Base-by-base conservation (phyloP, 2,329 filamentous ascomycete species). In the Dactylellina sp. region DNA sequence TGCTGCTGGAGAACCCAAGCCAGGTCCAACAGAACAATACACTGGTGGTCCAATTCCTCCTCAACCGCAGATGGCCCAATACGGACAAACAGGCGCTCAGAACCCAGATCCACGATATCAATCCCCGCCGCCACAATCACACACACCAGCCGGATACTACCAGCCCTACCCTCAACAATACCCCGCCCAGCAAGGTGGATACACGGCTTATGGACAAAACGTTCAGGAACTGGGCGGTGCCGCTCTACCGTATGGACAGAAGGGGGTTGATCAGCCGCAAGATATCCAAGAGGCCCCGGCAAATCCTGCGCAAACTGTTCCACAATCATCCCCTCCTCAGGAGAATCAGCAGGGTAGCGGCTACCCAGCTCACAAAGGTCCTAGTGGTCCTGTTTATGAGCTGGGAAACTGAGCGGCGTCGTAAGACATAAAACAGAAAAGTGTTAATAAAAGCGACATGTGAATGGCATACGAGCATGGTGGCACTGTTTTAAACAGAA, bases 181-280 rank as follows among this genome's bases (percentile, higher is more conserved):
- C 20, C 28, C 32, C 9, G 20, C 6, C n/a, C 60, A 64, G 22
- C 61, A 56, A 49, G 57, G 28, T 39, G 53, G 42, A 40, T 46
- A 56, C n/a, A 18, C 59, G 22, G 59, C 44, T 44, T 72, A 72
- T 40, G 68, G 68, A 18, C 68, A 72, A 47, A 65, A 72, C 35
- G 68, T 65, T 24, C 59, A 52, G 12, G 68, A 72, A 61, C 68
- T 72, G 16, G 68, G 68, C 28, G 68, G 68, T 22, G 53, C 60
- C 42, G 68, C 68, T 42, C 39, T 72, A 37, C 68, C 68, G 16
- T 72, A 72, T 42, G 66, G 66, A n/a, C 60, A 72, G 60, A 72
- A 72, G 47, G 53, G 52, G 22, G 66, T 53, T 55, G 68, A 57
- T 3, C 66, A 52, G 35, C 68, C 68, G 25, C 68, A 72, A 20